These are phyloP conservation scores for Turritis glabra DNA, from an alignment of 345 rosid genomes.

Conservation along the genomic window DNA sequence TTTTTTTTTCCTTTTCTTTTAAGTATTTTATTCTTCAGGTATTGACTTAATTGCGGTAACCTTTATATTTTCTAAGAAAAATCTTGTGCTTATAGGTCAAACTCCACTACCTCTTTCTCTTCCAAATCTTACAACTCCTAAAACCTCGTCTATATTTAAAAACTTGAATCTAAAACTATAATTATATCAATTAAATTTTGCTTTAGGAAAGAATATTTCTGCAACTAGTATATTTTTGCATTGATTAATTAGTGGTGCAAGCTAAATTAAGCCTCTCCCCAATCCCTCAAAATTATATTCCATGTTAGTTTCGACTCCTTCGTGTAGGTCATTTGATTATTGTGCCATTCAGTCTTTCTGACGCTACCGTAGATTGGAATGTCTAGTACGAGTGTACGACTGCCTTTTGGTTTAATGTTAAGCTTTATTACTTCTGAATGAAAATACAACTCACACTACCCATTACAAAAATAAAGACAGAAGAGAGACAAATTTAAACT, in stretches of 20 bases:
- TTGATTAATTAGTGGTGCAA: neutral
- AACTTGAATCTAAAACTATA: neutral
- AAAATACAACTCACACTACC: no score
- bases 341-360: no score
- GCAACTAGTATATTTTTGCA: neutral
- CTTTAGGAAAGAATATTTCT: neutral
- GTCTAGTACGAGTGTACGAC: no score
- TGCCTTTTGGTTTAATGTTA: no score
- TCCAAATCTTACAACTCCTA: neutral
- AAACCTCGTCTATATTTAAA: neutral
- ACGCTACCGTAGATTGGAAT: no score
- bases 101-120: constrained; percentile 32
- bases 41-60: constrained; percentile 27
- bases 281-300: no score
- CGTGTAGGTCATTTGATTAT: no score
- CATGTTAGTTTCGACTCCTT: no score
- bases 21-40: constrained; percentile 26
- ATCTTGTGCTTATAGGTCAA: constrained; percentile 35
- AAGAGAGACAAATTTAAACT: no score
- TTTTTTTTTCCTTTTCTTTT: neutral
- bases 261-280: neutral
- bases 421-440: no score
- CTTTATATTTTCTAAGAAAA: constrained; percentile 11
- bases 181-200: neutral
- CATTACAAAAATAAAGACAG: no score